phyloP scores from a whole-genome alignment of 768 basidiomycete genomes.

The Ramaria rubella region DNA sequence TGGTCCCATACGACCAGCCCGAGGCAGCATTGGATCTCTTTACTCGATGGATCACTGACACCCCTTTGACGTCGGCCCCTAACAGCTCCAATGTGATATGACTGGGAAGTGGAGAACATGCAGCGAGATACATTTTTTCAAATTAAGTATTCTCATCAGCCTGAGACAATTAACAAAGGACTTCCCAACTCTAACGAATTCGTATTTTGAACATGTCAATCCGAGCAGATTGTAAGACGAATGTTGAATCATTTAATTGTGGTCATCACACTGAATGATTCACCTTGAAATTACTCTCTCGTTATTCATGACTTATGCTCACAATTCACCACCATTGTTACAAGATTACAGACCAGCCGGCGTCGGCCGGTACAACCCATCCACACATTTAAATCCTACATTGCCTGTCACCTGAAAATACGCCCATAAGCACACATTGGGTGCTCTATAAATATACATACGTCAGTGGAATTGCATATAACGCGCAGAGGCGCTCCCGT shows the following conservation, averaged over 20 bases:
- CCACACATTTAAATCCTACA: slow-evolving; percentile 45
- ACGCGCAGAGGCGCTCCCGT: slow-evolving; percentile 38
- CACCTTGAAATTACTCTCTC: no score
- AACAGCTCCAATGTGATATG: not conserved
- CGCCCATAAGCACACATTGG: not conserved
- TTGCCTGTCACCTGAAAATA: slow-evolving; percentile 34
- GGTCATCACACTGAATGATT: no score
- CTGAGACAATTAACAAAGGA: no score
- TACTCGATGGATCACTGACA: slow-evolving; percentile 31
- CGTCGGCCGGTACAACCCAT: slow-evolving; percentile 40
- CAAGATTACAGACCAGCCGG: slow-evolving; percentile 14
- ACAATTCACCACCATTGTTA: no score
- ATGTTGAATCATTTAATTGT: no score
- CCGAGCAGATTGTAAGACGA: no score
- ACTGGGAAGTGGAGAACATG: no score
- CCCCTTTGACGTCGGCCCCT: slow-evolving; percentile 19
- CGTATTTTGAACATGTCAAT: no score
- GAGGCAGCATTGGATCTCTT: slow-evolving; percentile 68
- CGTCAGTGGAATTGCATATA: slow-evolving; percentile 49
- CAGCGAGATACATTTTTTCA: no score
- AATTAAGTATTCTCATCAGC: no score
- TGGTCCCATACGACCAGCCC: slow-evolving; percentile 89
- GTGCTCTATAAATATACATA: slow-evolving; percentile 17
- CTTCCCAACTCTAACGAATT: no score
- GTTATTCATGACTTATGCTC: no score